Evolutionary conservation across 495 filamentous ascomycete species (phyloP), one percentile per base, ranked within the genome.

Genomic region (Neurospora sp.): DNA sequence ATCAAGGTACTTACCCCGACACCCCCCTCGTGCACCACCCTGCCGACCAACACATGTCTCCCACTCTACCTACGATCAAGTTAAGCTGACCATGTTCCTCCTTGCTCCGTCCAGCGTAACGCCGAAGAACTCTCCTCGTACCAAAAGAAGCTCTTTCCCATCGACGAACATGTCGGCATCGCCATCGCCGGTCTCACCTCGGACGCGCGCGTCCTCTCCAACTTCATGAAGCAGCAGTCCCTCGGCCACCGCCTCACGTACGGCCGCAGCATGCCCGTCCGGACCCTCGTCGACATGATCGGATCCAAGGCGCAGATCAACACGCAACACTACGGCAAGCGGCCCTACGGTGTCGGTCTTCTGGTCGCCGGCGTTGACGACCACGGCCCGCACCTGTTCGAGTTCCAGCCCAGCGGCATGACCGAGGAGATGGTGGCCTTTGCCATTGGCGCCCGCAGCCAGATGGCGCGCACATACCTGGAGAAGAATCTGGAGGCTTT

Each of bases 191-290:
- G 96, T 74, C 93, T 99, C 73, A 95, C 96, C 71, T 97, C 96
- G 74, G 96, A 99, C 85, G 96, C 96, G 81, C 94, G 96, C 77
- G 96, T 99, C 78, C 94, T 99, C 78, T 97, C 94, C 86, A 98
- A 98, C 89, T 98, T 97, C 88, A 98, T 99, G 96, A 98, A 98
- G 86, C 93, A 97, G 84, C 96, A 98, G 84, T 96, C 92, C 70
- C 93, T 99, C 77, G 92, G 93, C 80, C 94, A 93, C 72, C 93
- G 93, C 79, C 92, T 99, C 79, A 96, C 94, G 72, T 98, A 97
- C 87, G 94, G 91, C 83, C 95, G 96, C 69, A 89, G 94, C 72
- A 94, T 99, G 77, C 92, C 92, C 18, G 85, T 98, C 80, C 89
- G 93, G 80, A 91, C 92, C 39, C 92, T 98, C 75, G 94, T 97